Conservation (phyloP, 2,329 filamentous ascomycete genomes). For the Aspergillus persii region DNA sequence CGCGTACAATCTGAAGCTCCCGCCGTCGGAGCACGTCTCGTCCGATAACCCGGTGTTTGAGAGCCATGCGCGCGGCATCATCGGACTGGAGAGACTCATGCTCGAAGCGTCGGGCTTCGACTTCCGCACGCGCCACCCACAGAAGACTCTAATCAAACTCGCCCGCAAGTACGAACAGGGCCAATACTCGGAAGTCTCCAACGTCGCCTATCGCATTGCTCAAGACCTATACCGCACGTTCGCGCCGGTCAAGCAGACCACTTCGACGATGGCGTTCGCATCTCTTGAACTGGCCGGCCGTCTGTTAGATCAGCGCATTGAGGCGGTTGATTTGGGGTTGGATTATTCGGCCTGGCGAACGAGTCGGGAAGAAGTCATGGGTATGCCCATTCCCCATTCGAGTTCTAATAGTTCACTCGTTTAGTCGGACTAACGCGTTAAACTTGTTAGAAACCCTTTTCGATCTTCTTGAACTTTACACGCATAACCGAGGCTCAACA, state of each 20-base stretch:
- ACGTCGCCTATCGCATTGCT: conserved; percentile 74
- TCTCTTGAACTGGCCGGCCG: conserved; percentile 77
- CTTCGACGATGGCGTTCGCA: conserved; percentile 78
- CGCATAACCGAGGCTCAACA: conserved; percentile 73
- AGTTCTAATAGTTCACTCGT: no score
- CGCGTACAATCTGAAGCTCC: conserved; percentile 77
- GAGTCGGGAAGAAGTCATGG: conserved; percentile 47
- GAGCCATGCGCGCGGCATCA: conserved; percentile 71
- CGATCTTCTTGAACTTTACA: conserved; percentile 89
- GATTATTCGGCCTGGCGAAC: conserved; percentile 53
- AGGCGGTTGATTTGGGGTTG: conserved; percentile 47
- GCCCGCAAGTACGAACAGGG: conserved; percentile 59
- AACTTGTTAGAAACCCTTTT: conserved; percentile 69
- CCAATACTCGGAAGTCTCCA: conserved; percentile 55
- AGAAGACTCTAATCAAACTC: conserved; percentile 80
- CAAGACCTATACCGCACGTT: conserved; percentile 93
- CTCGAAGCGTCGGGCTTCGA: conserved; percentile 92
- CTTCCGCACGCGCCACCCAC: conserved; percentile 84
- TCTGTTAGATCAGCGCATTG: conserved; percentile 58
- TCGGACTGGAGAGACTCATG: conserved; percentile 87
- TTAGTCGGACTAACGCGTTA: conserved; percentile 23
- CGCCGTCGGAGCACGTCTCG: conserved; percentile 65
- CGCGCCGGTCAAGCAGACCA: conserved; percentile 84
- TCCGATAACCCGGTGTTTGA: conserved; percentile 90
- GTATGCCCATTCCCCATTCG: conserved; percentile 32